These are phyloP conservation scores for Neurospora tetrasperma DNA, from an alignment of 495 filamentous ascomycete genomes.

Conservation along the genomic window DNA sequence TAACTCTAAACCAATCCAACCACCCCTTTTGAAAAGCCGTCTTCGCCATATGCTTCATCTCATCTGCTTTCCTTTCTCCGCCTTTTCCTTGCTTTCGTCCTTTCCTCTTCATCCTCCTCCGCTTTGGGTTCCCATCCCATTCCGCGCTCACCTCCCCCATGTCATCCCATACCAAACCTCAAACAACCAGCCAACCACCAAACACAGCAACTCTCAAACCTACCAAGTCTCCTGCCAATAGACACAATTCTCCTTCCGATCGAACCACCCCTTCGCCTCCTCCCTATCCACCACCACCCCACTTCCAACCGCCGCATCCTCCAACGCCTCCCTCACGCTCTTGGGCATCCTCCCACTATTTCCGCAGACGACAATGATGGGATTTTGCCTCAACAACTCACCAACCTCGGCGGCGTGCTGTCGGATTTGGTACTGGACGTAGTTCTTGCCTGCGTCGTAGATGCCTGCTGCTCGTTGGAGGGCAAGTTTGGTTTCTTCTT, in stretches of 20 bases:
- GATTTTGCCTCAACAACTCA: constrained; percentile 34
- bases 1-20: background rate
- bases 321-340: constrained; percentile 71
- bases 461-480: background rate
- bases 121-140: no score
- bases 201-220: background rate
- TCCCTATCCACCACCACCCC: constrained; percentile 15
- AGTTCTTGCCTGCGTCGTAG: constrained; percentile 50
- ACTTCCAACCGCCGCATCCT: constrained; percentile 49
- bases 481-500: constrained; percentile 15
- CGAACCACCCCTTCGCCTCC: constrained; percentile 23
- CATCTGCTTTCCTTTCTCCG: background rate
- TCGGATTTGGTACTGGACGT: constrained; percentile 79
- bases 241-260: constrained; percentile 8
- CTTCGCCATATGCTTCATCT: background rate
- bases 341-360: constrained; percentile 78
- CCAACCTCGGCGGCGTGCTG: constrained; percentile 49
- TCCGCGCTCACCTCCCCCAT: background rate
- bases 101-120: no score
- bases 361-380: constrained; percentile 63
- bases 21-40: background rate
- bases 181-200: background rate
- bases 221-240: constrained; percentile 43
- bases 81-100: background rate
- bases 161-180: background rate